These are phyloP conservation scores for Penicillium sp. DNA, from an alignment of 2,329 filamentous ascomycete genomes.

Conservation along the genomic window DNA sequence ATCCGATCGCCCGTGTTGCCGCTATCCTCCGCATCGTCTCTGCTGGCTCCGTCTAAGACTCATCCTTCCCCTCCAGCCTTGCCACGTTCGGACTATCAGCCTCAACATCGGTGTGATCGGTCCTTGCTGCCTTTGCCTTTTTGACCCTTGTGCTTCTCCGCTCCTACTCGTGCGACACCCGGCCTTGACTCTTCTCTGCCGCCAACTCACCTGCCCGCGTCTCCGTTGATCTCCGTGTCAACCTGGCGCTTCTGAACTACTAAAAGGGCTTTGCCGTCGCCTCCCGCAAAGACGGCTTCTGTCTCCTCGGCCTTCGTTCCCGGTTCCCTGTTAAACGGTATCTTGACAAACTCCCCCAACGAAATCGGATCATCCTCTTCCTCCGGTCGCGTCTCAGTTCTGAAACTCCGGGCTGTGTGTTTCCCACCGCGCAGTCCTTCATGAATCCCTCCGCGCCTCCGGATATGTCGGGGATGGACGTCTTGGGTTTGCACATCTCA, in stretches of 20 bases:
- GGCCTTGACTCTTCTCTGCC: background rate
- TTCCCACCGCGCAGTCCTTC: conserved; percentile 6
- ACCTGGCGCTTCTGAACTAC: conserved; percentile 19
- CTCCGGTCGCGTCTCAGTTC: conserved; percentile 14
- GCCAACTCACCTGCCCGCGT: conserved; percentile 1
- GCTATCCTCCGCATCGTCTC: conserved; percentile 33
- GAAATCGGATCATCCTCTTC: conserved; percentile 22
- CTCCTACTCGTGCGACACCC: background rate
- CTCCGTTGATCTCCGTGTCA: conserved; percentile 12
- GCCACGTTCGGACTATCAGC: too few relatives aligned
- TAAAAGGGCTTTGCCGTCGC: conserved; percentile 30
- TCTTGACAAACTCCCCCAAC: conserved; percentile 12
- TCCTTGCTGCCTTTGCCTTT: conserved; percentile 4
- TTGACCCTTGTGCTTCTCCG: conserved; percentile 3
- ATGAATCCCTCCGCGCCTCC: conserved; percentile 29
- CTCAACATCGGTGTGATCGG: conserved; percentile 27
- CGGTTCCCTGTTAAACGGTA: conserved; percentile 29
- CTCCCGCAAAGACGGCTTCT: conserved; percentile 27
- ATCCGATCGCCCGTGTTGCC: conserved; percentile 40
- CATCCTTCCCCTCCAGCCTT: conserved; percentile 12
- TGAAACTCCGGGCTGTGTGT: conserved; percentile 10
- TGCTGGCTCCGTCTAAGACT: conserved; percentile 27
- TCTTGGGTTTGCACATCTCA: conserved; percentile 42
- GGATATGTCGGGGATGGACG: conserved; percentile 47
- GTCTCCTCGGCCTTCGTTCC: conserved; percentile 30